Percentiles rank a stretch among this genome's conserved stretches.
Evolutionary conservation across 108 stramenopile genomes (phyloP).

Genomic region (Cyclostephanos tholiformis): DNA sequence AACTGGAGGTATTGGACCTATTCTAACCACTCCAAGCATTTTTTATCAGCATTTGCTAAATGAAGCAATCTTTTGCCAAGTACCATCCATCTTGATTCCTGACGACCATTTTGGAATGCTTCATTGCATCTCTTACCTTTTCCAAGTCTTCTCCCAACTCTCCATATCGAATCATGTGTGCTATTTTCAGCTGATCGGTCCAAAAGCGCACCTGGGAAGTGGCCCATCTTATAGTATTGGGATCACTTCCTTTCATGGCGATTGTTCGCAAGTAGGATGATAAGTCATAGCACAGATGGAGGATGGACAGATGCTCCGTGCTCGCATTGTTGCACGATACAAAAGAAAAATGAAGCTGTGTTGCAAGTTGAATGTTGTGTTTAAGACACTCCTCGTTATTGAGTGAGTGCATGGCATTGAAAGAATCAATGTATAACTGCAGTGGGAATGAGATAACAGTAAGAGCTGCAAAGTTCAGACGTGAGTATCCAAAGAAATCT

Average conservation of each 20-base stretch:
- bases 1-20: too few species aligned
- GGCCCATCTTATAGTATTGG: conserved; percentile 25
- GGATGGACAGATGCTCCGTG: conserved; percentile 77
- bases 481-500: too few species aligned
- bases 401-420: conserved; percentile 50
- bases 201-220: conserved; percentile 70
- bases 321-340: conserved; percentile 66
- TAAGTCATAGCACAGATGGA: conserved; percentile 75
- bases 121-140: conserved; percentile 57
- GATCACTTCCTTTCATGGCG: conserved; percentile 17
- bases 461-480: too few species aligned
- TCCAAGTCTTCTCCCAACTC: conserved; percentile 61
- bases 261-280: conserved; percentile 29
- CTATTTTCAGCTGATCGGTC: conserved; percentile 75
- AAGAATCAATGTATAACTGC: conserved; percentile 59
- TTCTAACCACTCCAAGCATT: too few species aligned
- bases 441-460: too few species aligned
- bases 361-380: conserved; percentile 46
- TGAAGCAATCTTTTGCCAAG: conserved; percentile 35
- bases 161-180: conserved; percentile 72
- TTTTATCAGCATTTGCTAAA: conserved; percentile 15
- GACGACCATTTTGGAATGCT: conserved; percentile 67
- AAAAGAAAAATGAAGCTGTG: conserved; percentile 72
- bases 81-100: conserved; percentile 54
- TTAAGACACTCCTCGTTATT: conserved; percentile 17